Base-by-base conservation (phyloP, 257 asterid species). In the Przewalskia tangutica region DNA sequence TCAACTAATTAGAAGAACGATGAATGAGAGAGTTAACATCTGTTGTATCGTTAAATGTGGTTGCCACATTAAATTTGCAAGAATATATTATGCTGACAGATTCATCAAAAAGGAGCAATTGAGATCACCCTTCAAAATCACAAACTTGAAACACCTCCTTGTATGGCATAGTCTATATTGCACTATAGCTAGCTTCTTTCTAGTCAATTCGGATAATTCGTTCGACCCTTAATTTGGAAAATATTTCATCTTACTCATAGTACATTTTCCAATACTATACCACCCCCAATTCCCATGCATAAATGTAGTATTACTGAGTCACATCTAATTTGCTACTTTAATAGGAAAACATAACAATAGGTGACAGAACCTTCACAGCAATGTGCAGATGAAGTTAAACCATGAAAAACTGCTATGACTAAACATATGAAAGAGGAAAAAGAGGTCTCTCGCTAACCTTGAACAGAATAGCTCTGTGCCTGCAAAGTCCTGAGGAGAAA, bases 381-480 rank as follows among this genome's bases (percentile, higher is more conserved):
- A 66, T 66, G 76, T 5, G 6, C 38, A 18, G 79, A 46, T 20
- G 12, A 20, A 71, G 36, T 71, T 14, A 2, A 71, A 8, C 20
- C 36, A 71, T 7, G 59, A 46, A 71, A 46, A 71, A 40, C 67
- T 20, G 6, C 38, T 23, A 60, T 60, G 16, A 60, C 7, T 60
- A 23, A 54, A 14, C 18, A 14, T 54, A 54, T 56, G 63, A 18
- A 6, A 56, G 27, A 55, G 62, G 60, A 48, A 23, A 73, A 73
- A 48, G 40, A 27, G 13, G 46, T 75, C 59, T 75, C 42, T 75
- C 38, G 68, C 77, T 87, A 79, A 96, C 99, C 97, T 96, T 96
- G 89, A 94, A 96, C 79, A 96, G 85, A 84, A 96, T 90, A 62
- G 98, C 97, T 16, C 99, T 97, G 82, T 96, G 99, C 90, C 98